Conservation (phyloP, 345 rosid genomes). For the Gossypium turneri region DNA sequence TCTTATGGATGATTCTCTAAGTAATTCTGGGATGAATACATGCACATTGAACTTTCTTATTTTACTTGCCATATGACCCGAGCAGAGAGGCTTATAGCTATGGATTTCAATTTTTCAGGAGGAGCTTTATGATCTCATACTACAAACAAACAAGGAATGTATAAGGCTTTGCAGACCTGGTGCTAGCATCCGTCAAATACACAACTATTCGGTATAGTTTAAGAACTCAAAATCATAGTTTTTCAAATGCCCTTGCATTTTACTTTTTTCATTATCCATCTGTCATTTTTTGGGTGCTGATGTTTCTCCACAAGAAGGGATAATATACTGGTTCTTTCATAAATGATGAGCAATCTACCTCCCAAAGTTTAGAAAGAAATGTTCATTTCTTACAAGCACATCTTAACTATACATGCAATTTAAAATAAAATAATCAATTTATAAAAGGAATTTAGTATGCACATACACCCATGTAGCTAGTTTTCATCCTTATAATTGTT, state of each 20-base stretch:
- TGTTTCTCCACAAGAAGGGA: slow-evolving; percentile 1
- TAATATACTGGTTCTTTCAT: background rate
- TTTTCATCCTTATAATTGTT: background rate
- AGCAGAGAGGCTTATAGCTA: slow-evolving; percentile 9
- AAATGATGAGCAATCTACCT: background rate
- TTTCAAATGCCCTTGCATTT: slow-evolving; percentile 1
- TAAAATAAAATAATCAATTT: background rate
- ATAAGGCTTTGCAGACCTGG: slow-evolving; percentile 81
- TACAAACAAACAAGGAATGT: slow-evolving; percentile 77
- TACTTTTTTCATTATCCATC: background rate
- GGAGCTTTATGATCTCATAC: slow-evolving; percentile 81
- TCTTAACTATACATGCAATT: background rate
- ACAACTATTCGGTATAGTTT: slow-evolving; percentile 62
- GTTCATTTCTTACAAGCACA: background rate
- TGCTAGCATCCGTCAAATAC: slow-evolving; percentile 60
- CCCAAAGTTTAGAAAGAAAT: background rate
- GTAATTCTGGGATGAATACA: background rate
- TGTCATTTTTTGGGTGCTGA: background rate
- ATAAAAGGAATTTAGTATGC: background rate
- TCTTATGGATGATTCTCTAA: background rate
- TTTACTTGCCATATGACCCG: background rate
- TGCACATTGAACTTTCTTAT: background rate
- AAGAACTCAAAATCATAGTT: background rate
- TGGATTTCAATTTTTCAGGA: slow-evolving; percentile 41
- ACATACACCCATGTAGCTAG: background rate